Evolutionary conservation across 805 yeast genomes (phyloP).

Genomic region (Saccharomycopsis sp.): DNA sequence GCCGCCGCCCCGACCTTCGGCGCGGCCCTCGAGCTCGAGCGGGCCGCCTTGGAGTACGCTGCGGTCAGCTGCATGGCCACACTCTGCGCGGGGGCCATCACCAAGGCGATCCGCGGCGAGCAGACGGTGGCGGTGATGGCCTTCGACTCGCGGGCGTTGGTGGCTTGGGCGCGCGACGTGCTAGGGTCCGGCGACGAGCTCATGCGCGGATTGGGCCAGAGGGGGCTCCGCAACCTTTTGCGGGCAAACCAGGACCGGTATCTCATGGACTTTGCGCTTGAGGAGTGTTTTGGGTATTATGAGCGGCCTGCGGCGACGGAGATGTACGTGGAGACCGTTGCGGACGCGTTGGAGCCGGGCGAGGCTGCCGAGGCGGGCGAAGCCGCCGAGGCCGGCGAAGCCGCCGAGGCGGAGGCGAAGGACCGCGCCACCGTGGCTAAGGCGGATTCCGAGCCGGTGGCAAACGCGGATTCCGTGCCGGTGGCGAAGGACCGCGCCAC

Average conservation of each 20-base stretch:
- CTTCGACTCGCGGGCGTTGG: constrained; percentile 60
- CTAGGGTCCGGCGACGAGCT: constrained; percentile 41
- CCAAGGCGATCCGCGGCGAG: constrained; percentile 38
- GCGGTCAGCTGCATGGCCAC: constrained; percentile 82
- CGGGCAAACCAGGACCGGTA: constrained; percentile 49
- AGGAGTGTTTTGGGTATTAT: constrained; percentile 62
- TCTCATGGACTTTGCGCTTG: constrained; percentile 51
- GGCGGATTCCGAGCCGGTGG: no score
- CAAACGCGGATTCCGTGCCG: no score
- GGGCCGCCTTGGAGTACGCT: constrained; percentile 56
- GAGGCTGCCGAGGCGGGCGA: constrained; percentile 50
- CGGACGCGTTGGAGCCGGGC: constrained; percentile 51
- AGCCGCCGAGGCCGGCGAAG: constrained; percentile 56
- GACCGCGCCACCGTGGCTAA: no score
- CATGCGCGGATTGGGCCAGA: constrained; percentile 55
- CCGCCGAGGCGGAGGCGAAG: constrained; percentile 48
- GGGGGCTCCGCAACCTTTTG: constrained; percentile 65
- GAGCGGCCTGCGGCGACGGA: constrained; percentile 46
- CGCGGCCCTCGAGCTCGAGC: constrained; percentile 30
- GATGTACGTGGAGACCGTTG: constrained; percentile 64
- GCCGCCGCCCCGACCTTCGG: constrained; percentile 27
- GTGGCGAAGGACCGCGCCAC: no score
- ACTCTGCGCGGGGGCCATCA: constrained; percentile 68
- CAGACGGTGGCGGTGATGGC: constrained; percentile 49
- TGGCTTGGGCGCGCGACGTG: constrained; percentile 77